These are phyloP conservation scores for Acorus calamus DNA, from an alignment of 106 monocot genomes.

Conservation along the genomic window DNA sequence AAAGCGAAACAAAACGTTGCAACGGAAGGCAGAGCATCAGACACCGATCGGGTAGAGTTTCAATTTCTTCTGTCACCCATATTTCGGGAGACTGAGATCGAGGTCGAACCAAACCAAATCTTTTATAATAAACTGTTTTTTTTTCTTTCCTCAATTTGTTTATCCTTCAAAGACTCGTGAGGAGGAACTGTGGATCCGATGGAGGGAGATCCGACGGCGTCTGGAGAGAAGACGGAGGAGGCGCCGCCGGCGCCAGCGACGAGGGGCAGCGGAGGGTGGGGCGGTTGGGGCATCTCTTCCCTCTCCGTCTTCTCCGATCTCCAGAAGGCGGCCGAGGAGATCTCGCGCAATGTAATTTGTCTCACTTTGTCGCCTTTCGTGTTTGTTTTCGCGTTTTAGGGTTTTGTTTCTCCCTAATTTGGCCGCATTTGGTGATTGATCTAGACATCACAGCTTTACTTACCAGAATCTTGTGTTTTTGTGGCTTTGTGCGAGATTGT, in stretches of 20 bases:
- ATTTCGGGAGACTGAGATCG: too few species aligned
- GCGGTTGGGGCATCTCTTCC: conserved; percentile 64
- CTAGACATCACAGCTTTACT: too few species aligned
- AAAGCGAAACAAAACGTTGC: too few species aligned
- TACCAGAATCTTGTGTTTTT: too few species aligned
- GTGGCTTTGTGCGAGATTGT: too few species aligned
- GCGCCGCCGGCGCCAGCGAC: conserved; percentile 1
- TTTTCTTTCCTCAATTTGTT: not conserved
- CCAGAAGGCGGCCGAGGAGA: conserved; percentile 75
- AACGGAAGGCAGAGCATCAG: too few species aligned
- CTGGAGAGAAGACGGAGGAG: conserved; percentile 5
- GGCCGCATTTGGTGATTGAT: not conserved
- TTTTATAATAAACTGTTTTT: too few species aligned
- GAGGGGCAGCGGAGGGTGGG: conserved; percentile 39
- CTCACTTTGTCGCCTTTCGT: not conserved
- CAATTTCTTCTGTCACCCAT: too few species aligned
- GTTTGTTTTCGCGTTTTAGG: not conserved
- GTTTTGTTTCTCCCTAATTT: not conserved
- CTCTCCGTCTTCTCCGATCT: conserved; percentile 69
- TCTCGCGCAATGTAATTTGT: conserved; percentile 54
- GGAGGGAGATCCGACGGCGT: not conserved
- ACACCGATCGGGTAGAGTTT: too few species aligned
- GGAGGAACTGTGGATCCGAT: too few species aligned
- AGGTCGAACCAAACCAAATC: too few species aligned
- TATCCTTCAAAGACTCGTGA: not conserved